Evolutionary conservation across 2,329 filamentous ascomycete genomes (phyloP).

Genomic region (Hyphodiscus sp.): DNA sequence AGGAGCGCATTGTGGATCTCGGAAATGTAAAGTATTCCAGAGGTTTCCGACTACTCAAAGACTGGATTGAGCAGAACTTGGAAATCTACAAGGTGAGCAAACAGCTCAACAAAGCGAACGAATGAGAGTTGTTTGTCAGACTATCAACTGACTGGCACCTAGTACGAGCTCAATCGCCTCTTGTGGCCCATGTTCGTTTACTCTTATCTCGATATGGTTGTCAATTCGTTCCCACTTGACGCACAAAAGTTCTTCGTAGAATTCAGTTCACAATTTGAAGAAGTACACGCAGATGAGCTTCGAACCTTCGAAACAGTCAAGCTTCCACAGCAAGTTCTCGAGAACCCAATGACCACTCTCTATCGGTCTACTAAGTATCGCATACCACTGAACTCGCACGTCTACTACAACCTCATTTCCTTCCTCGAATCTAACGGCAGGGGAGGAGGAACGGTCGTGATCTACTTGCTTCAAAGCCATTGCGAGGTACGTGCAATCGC

Average conservation of each 20-base stretch:
- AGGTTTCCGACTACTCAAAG: constrained; percentile 65
- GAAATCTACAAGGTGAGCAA: constrained; percentile 79
- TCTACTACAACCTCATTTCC: constrained; percentile 75
- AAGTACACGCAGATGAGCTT: constrained; percentile 74
- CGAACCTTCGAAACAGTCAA: constrained; percentile 67
- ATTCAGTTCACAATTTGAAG: constrained; percentile 64
- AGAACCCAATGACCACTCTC: constrained; percentile 70
- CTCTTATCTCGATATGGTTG: constrained; percentile 75
- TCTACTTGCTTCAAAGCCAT: constrained; percentile 60
- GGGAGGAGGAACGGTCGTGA: constrained; percentile 71
- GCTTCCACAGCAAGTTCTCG: constrained; percentile 68
- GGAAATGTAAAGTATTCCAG: constrained; percentile 72
- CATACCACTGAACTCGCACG: constrained; percentile 79
- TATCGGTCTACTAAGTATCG: constrained; percentile 86
- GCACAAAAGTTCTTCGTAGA: constrained; percentile 66
- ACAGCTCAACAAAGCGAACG: not conserved
- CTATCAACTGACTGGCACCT: constrained; percentile 13
- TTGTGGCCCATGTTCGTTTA: constrained; percentile 95
- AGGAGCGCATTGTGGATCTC: constrained; percentile 56
- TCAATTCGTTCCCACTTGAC: constrained; percentile 64
- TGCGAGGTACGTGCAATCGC: constrained; percentile 53
- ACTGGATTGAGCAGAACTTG: constrained; percentile 86
- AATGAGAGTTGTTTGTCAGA: too few relatives aligned
- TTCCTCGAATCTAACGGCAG: constrained; percentile 84
- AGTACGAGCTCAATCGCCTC: constrained; percentile 82